These are phyloP conservation scores for Rhizophagus sp. DNA, from an alignment of 192 early-diverging fungal species.

Conservation along the genomic window DNA sequence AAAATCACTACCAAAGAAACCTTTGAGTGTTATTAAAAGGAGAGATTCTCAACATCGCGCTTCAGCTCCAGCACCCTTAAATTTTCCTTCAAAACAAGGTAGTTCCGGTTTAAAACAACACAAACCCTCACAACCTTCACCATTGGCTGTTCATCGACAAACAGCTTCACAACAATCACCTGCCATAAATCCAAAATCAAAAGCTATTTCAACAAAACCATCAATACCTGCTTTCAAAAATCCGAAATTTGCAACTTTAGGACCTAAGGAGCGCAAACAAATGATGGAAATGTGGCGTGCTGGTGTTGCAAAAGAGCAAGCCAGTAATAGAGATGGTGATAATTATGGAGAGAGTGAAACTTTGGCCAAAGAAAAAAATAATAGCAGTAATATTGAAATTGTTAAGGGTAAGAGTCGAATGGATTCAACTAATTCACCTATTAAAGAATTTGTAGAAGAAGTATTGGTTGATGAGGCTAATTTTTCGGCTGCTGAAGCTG, in stretches of 20 bases:
- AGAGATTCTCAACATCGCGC: not conserved
- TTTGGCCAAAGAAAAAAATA: not conserved
- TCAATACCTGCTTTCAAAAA: constrained; percentile 32
- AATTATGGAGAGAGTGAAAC: not conserved
- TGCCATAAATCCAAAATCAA: not conserved
- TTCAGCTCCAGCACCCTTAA: not conserved
- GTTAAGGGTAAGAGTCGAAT: constrained; percentile 22
- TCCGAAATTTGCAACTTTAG: constrained; percentile 30
- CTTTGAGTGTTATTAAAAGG: not conserved
- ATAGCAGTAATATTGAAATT: not conserved
- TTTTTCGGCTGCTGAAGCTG: constrained; percentile 27
- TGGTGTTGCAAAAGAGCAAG: constrained; percentile 37
- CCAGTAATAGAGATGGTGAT: not conserved
- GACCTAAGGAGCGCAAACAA: constrained; percentile 35
- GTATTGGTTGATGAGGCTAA: constrained; percentile 27
- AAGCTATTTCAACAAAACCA: not conserved
- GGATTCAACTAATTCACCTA: constrained; percentile 8
- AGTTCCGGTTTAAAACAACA: constrained; percentile 19
- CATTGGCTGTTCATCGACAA: constrained; percentile 6
- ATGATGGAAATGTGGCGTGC: constrained; percentile 48
- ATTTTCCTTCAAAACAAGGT: not conserved
- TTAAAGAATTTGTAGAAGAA: constrained; percentile 31
- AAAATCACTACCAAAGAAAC: not conserved
- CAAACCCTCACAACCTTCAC: constrained; percentile 25
- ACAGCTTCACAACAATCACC: not conserved